Percentiles rank a stretch among this genome's conserved stretches.
These are phyloP conservation scores for Ceratocystis smalleyi DNA, from an alignment of 2,329 filamentous ascomycete species.

Conservation along the genomic window DNA sequence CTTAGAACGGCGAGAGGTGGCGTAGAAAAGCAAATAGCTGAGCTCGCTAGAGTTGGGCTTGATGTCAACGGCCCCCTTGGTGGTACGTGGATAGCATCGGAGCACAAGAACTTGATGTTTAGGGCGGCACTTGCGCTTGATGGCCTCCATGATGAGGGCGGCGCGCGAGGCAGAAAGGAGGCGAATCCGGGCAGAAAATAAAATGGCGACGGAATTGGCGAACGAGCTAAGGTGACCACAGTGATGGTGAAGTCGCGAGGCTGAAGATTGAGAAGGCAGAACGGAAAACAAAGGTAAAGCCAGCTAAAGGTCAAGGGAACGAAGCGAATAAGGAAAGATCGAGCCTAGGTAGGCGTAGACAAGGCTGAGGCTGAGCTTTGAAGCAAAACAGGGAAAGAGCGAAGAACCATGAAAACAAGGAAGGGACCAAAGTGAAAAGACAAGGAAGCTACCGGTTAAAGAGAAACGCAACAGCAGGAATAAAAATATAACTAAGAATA, in stretches of 20 bases:
- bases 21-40: conserved; percentile 93
- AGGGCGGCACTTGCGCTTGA: conserved; percentile 58
- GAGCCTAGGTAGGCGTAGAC: background rate
- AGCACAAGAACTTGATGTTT: conserved; percentile 94
- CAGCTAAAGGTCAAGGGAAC: background rate
- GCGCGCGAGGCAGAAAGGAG: background rate
- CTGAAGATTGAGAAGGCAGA: background rate
- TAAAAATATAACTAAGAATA: background rate
- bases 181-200: background rate
- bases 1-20: conserved; percentile 84
- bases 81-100: conserved; percentile 88
- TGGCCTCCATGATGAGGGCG: conserved; percentile 41
- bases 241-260: background rate
- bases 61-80: conserved; percentile 81
- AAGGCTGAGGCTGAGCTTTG: background rate
- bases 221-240: background rate
- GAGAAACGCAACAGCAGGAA: background rate
- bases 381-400: background rate
- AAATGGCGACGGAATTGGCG: conserved; percentile 16
- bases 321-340: background rate
- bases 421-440: background rate
- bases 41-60: conserved; percentile 95
- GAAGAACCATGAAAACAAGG: background rate
- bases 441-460: background rate
- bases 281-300: background rate